A percentile compares a stretch with the other conserved stretches of the same genome.
phyloP scores from a whole-genome alignment of 495 filamentous ascomycete species.

The Talaromyces borbonicus region DNA sequence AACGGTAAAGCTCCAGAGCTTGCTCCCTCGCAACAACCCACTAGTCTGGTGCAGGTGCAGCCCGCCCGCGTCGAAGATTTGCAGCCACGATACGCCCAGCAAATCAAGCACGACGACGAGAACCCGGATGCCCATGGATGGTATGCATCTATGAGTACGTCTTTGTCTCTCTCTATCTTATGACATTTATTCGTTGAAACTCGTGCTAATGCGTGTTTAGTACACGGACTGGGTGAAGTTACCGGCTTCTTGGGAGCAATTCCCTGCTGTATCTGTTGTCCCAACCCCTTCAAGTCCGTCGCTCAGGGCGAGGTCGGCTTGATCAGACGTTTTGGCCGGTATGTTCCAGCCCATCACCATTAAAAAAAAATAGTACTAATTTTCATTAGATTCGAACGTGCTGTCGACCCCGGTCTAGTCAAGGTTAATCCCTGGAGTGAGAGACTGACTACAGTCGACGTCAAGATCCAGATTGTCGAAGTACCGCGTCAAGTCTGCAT shows the following conservation, averaged over 20 bases:
- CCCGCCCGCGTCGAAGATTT: constrained; percentile 75
- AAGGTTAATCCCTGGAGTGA: constrained; percentile 98
- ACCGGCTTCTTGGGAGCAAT: constrained; percentile 79
- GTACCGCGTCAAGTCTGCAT: constrained; percentile 96
- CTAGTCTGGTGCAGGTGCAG: constrained; percentile 60
- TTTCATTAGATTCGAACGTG: constrained; percentile 70
- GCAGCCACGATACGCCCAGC: constrained; percentile 78
- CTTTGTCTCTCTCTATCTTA: not conserved
- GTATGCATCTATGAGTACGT: constrained; percentile 82
- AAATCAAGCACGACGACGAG: constrained; percentile 53
- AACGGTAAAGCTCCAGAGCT: not conserved
- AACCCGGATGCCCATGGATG: constrained; percentile 72
- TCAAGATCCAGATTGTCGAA: constrained; percentile 98
- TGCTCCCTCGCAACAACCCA: constrained; percentile 7
- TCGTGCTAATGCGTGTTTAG: constrained; percentile 21
- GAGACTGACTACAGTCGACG: constrained; percentile 81
- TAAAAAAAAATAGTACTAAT: not conserved
- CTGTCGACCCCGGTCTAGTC: constrained; percentile 93
- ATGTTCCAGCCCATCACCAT: constrained; percentile 10
- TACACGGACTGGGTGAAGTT: constrained; percentile 64
- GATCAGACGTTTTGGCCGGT: constrained; percentile 87
- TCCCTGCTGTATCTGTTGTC: constrained; percentile 86
- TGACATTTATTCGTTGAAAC: no score
- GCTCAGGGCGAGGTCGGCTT: constrained; percentile 87
- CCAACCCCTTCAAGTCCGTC: constrained; percentile 96